phyloP scores from a whole-genome alignment of 495 filamentous ascomycete genomes.

The Glarea lozoyensis region DNA sequence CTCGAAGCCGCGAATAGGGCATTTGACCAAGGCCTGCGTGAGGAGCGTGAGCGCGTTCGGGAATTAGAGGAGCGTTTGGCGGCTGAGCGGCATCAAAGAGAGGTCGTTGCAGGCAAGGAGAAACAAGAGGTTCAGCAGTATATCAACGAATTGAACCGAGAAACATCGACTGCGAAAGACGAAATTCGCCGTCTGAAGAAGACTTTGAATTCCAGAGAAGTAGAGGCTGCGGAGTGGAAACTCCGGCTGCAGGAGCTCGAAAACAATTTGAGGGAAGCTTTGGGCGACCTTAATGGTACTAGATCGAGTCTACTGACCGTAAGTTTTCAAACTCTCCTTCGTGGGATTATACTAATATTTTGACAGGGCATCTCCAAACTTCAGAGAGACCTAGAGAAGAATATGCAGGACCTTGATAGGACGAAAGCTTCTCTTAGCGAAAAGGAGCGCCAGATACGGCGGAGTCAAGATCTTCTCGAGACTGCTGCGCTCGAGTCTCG shows the following conservation, averaged over 20 bases:
- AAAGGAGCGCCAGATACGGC: constrained; percentile 80
- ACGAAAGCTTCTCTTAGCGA: constrained; percentile 68
- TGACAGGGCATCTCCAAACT: constrained; percentile 73
- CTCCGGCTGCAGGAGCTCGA: constrained; percentile 84
- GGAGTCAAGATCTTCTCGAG: constrained; percentile 88
- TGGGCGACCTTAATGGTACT: constrained; percentile 79
- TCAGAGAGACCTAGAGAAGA: constrained; percentile 78
- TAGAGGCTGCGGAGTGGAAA: constrained; percentile 82
- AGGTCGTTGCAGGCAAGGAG: constrained; percentile 74
- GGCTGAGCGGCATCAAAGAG: constrained; percentile 75
- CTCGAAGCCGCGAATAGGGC: constrained; percentile 73
- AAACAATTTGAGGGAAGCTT: constrained; percentile 71
- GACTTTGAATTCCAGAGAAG: constrained; percentile 70
- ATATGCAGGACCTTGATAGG: constrained; percentile 69
- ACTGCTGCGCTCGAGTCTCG: constrained; percentile 76
- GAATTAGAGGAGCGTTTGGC: constrained; percentile 73
- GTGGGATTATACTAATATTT: constrained; percentile 20
- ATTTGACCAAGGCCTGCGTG: constrained; percentile 59
- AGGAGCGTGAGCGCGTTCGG: constrained; percentile 68
- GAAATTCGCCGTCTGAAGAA: constrained; percentile 75
- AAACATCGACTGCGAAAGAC: constrained; percentile 74
- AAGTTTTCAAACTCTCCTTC: constrained; percentile 9
- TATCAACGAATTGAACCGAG: constrained; percentile 76
- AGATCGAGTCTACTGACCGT: constrained; percentile 75
- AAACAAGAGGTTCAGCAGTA: constrained; percentile 71